Percentiles rank a stretch among this genome's conserved stretches.
These are phyloP conservation scores for Fusarium sacchari DNA, from an alignment of 2,329 filamentous ascomycete genomes.

Conservation along the genomic window DNA sequence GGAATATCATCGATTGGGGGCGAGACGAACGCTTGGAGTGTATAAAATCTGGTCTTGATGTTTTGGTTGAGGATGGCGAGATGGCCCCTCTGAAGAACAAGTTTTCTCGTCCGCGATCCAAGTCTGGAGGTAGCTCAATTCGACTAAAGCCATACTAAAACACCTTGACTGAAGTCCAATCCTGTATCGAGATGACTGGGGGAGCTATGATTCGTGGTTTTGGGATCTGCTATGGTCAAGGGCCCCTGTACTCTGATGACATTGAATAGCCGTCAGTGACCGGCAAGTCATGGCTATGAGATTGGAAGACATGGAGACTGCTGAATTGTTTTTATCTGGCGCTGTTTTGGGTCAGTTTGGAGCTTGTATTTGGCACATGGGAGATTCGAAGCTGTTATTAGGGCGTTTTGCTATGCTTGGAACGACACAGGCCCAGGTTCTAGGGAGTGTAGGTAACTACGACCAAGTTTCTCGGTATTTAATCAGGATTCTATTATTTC, in stretches of 20 bases:
- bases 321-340: background rate
- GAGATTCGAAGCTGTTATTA: accelerated
- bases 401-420: background rate
- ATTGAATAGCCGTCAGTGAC: background rate
- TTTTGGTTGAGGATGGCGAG: background rate
- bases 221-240: no score
- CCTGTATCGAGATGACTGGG: background rate
- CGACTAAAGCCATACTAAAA: background rate
- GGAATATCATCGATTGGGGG: slow-evolving; percentile 52
- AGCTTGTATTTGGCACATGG: background rate
- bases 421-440: accelerated
- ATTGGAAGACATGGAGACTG: background rate
- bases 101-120: background rate
- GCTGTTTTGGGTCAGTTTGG: background rate
- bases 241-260: accelerated
- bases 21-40: slow-evolving; percentile 40
- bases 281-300: background rate
- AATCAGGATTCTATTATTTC: accelerated
- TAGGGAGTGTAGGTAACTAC: no score
- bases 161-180: no score
- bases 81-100: background rate
- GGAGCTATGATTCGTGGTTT: background rate
- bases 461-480: accelerated
- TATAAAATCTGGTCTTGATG: slow-evolving; percentile 35
- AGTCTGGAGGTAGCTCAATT: background rate